Conservation (phyloP, 1,284 basidiomycete genomes). For the Austroboletus niveus region DNA sequence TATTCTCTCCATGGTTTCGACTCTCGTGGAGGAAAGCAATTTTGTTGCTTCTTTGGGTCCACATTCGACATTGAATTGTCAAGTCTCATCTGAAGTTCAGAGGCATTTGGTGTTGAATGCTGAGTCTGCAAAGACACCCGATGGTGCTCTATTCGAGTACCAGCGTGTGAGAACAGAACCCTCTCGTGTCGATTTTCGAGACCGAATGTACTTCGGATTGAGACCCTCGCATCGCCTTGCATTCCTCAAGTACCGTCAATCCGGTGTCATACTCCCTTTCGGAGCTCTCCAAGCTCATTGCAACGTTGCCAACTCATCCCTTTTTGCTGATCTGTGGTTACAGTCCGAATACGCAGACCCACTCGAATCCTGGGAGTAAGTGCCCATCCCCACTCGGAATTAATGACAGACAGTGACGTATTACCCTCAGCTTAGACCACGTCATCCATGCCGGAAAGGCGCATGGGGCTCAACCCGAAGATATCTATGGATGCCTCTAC, state of each 20-base stretch:
- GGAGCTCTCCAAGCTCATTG: conserved; percentile 40
- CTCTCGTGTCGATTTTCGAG: conserved; percentile 33
- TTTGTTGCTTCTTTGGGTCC: conserved; percentile 12
- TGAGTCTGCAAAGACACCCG: conserved; percentile 12
- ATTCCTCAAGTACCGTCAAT: conserved; percentile 36
- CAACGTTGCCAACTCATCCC: conserved; percentile 37
- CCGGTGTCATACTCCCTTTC: conserved; percentile 44
- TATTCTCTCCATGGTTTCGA: conserved; percentile 18
- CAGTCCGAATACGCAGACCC: conserved; percentile 39
- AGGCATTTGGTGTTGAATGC: conserved; percentile 15
- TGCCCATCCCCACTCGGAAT: conserved; percentile 1
- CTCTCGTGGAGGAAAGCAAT: conserved; percentile 14
- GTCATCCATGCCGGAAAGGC: conserved; percentile 35
- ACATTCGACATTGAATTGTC: conserved; percentile 21
- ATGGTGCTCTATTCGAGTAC: conserved; percentile 26
- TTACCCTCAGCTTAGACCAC: conserved; percentile 8
- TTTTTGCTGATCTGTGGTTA: conserved; percentile 39
- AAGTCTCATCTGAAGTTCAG: conserved; percentile 7
- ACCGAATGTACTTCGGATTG: conserved; percentile 34
- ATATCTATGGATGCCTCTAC: conserved; percentile 48
- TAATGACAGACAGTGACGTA: neutral
- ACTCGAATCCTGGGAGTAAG: conserved; percentile 43
- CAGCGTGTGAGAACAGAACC: conserved; percentile 25
- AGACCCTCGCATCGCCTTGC: conserved; percentile 43
- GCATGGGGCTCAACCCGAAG: conserved; percentile 37